A percentile compares a stretch with the other conserved stretches of the same genome.
Conservation (phyloP, 1,284 basidiomycete species). For the Microbotryum saponariae region DNA sequence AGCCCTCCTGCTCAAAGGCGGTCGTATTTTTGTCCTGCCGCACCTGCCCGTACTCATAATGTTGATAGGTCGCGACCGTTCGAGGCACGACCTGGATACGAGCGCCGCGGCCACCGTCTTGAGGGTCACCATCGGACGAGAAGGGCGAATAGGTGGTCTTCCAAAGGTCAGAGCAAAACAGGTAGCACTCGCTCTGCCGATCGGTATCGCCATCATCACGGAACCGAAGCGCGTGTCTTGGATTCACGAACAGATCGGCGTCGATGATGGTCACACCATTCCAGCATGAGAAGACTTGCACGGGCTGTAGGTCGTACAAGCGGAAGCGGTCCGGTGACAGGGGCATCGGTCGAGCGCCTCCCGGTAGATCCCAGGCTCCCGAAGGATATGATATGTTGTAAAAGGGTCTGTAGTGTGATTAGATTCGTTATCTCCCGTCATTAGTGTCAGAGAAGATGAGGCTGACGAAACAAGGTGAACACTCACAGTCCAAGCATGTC, state of each 20-base stretch:
- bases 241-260: slow-evolving; percentile 39
- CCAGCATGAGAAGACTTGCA: slow-evolving; percentile 45
- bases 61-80: slow-evolving; percentile 11
- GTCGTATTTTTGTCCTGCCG: slow-evolving; percentile 19
- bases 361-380: slow-evolving; percentile 23
- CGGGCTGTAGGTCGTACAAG: slow-evolving; percentile 38
- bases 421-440: too few relatives aligned
- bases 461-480: slow-evolving; percentile 10
- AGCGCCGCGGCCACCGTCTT: slow-evolving; percentile 6
- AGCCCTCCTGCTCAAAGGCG: slow-evolving; percentile 12
- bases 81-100: slow-evolving; percentile 22
- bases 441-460: too few relatives aligned
- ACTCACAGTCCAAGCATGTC: slow-evolving; percentile 44
- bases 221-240: slow-evolving; percentile 20
- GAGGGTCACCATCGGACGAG: background rate
- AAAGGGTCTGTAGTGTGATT: slow-evolving; percentile 17
- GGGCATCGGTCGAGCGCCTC: slow-evolving; percentile 35
- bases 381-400: slow-evolving; percentile 18
- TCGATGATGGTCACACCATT: slow-evolving; percentile 40
- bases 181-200: slow-evolving; percentile 22
- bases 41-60: slow-evolving; percentile 13
- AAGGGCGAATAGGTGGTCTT: slow-evolving; percentile 1
- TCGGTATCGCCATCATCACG: slow-evolving; percentile 12
- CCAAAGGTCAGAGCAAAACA: slow-evolving; percentile 26
- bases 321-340: slow-evolving; percentile 36